Percentiles rank a stretch among this genome's conserved stretches.
phyloP scores from a whole-genome alignment of 441 rosid species.

The Erysimum pusillum region DNA sequence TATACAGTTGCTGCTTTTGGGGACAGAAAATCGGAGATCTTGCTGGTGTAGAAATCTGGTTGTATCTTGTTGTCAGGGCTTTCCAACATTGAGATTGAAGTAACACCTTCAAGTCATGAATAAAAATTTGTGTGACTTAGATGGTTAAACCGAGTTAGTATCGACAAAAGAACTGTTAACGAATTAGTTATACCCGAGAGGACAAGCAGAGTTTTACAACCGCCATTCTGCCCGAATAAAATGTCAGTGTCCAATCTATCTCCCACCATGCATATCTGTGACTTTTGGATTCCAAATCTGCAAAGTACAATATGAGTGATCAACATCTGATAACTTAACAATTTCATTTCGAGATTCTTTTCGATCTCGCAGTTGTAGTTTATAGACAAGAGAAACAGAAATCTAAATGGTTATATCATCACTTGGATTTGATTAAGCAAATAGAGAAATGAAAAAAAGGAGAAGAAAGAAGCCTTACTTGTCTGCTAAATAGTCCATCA shows the following conservation, averaged over 20 bases:
- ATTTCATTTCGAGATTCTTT: neutral
- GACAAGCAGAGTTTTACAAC: conserved; percentile 80
- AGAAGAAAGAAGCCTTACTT: conserved; percentile 58
- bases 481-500: conserved; percentile 87
- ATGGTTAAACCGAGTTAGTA: conserved; percentile 3
- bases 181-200: conserved; percentile 61
- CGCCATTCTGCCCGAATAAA: conserved; percentile 79
- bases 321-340: conserved; percentile 1
- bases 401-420: neutral
- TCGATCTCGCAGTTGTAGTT: neutral
- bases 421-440: neutral
- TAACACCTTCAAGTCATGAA: conserved; percentile 59
- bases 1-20: conserved; percentile 70
- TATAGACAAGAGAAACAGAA: conserved; percentile 19
- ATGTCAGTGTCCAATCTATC: conserved; percentile 84
- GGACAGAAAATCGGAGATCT: conserved; percentile 77
- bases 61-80: conserved; percentile 68
- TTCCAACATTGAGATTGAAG: conserved; percentile 72
- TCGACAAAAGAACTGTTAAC: conserved; percentile 8
- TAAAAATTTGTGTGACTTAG: neutral
- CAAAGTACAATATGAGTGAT: conserved; percentile 25
- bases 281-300: conserved; percentile 83
- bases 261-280: conserved; percentile 90
- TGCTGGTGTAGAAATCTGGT: conserved; percentile 79
- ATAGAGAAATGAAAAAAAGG: neutral